Evolutionary conservation across 805 yeast species (phyloP).

Genomic region (Sungouiozyma intestinalis): DNA sequence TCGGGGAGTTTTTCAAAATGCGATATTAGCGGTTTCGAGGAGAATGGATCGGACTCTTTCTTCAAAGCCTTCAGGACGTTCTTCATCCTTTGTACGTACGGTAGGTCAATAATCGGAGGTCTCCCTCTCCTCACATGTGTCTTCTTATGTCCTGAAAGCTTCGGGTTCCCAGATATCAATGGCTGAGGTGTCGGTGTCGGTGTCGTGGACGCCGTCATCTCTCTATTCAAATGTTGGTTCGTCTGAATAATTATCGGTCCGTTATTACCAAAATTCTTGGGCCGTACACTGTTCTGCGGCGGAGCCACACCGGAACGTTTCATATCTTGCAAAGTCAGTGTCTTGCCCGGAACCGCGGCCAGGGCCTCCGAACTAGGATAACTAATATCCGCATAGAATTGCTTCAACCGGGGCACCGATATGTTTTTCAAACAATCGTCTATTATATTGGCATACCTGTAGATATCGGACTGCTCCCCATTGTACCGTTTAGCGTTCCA

Average conservation of each 20-base stretch:
- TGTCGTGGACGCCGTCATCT: not conserved
- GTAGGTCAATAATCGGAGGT: slow-evolving; percentile 28
- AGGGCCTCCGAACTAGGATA: slow-evolving; percentile 55
- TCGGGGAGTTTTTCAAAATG: slow-evolving; percentile 81
- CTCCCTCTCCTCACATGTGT: slow-evolving; percentile 27
- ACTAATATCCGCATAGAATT: slow-evolving; percentile 26
- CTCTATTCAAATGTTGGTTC: not conserved
- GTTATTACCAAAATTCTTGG: no score
- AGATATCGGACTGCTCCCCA: slow-evolving; percentile 55
- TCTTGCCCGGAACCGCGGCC: slow-evolving; percentile 45
- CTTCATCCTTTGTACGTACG: slow-evolving; percentile 82
- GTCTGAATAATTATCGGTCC: not conserved
- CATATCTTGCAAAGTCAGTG: no score
- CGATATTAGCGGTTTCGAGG: slow-evolving; percentile 41
- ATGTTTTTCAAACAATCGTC: slow-evolving; percentile 33
- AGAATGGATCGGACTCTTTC: slow-evolving; percentile 49
- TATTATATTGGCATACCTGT: slow-evolving; percentile 49
- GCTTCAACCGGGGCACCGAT: slow-evolving; percentile 28
- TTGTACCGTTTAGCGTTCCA: slow-evolving; percentile 89
- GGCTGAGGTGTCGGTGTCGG: slow-evolving; percentile 1
- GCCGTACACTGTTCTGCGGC: no score
- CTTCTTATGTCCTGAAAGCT: slow-evolving; percentile 7
- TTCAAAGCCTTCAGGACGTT: slow-evolving; percentile 73
- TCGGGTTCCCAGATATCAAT: not conserved
- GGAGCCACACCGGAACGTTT: no score